Conservation (phyloP, 148 eudicot genomes). For the Amaranthus cruentus region DNA sequence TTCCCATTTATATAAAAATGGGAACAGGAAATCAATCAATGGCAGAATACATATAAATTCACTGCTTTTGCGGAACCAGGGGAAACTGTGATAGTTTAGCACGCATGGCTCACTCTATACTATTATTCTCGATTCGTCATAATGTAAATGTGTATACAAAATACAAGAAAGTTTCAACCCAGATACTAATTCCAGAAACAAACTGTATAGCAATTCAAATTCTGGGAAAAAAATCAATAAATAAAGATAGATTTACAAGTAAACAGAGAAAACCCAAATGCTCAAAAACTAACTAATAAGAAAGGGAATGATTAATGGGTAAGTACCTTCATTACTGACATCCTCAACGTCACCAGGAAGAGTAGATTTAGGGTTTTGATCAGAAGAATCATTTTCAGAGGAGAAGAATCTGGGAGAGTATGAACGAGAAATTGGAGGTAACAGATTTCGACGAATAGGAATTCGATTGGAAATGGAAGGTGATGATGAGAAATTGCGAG, state of each 20-base stretch:
- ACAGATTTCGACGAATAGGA: neutral
- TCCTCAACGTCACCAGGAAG: slow-evolving; percentile 39
- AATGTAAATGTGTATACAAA: neutral
- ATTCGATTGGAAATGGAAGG: slow-evolving; percentile 20
- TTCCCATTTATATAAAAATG: neutral
- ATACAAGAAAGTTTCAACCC: neutral
- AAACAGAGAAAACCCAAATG: neutral
- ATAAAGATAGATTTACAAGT: neutral
- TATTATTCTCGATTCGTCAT: neutral
- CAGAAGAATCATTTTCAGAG: slow-evolving; percentile 35
- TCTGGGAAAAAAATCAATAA: neutral
- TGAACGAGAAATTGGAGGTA: slow-evolving; percentile 14
- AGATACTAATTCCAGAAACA: neutral
- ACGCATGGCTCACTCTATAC: too few species aligned
- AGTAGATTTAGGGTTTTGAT: slow-evolving; percentile 29
- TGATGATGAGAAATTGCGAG: slow-evolving; percentile 25
- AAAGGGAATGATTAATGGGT: neutral
- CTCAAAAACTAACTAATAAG: neutral
- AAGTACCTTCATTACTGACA: slow-evolving; percentile 47
- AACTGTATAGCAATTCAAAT: neutral
- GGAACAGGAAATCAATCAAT: neutral
- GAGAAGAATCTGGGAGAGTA: slow-evolving; percentile 36
- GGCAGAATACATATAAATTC: neutral
- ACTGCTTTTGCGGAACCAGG: too few species aligned
- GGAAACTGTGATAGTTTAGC: too few species aligned